Conservation (phyloP, 148 eudicot genomes). For the Fallopia convolvulus region DNA sequence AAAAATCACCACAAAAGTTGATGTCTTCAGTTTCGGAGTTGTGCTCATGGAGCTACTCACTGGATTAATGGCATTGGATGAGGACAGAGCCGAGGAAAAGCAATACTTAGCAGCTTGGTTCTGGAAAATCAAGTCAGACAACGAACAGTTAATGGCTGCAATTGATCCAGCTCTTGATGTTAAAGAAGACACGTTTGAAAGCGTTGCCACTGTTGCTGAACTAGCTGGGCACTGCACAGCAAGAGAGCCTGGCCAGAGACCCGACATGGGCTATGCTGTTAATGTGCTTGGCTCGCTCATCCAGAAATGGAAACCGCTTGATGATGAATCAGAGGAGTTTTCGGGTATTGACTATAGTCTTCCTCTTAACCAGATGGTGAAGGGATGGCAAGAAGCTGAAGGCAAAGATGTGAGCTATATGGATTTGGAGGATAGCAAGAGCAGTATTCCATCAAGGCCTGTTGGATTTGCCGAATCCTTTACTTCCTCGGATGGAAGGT, state of each 20-base stretch:
- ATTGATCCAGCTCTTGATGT: conserved; percentile 61
- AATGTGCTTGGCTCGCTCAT: conserved; percentile 73
- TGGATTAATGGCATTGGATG: conserved; percentile 85
- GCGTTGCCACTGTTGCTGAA: conserved; percentile 56
- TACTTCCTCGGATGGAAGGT: conserved; percentile 86
- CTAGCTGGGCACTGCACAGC: conserved; percentile 95
- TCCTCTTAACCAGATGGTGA: conserved; percentile 89
- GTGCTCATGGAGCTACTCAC: conserved; percentile 91
- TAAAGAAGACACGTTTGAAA: conserved; percentile 53
- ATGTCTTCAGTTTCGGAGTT: conserved; percentile 91
- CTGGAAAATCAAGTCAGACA: conserved; percentile 65
- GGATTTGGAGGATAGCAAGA: conserved; percentile 74
- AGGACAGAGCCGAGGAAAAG: conserved; percentile 75
- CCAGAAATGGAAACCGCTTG: conserved; percentile 85
- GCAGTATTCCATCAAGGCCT: conserved; percentile 90
- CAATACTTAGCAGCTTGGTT: conserved; percentile 91
- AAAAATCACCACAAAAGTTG: conserved; percentile 83
- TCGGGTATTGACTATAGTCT: conserved; percentile 89
- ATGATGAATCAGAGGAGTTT: conserved; percentile 71
- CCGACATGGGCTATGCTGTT: conserved; percentile 94
- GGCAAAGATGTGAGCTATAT: conserved; percentile 56
- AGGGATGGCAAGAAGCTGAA: conserved; percentile 94
- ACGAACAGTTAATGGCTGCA: conserved; percentile 56
- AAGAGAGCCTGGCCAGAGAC: conserved; percentile 78
- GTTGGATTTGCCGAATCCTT: conserved; percentile 95